Base-by-base conservation (phyloP, 306 rosid genomes). In the Cyamopsis tetragonoloba region DNA sequence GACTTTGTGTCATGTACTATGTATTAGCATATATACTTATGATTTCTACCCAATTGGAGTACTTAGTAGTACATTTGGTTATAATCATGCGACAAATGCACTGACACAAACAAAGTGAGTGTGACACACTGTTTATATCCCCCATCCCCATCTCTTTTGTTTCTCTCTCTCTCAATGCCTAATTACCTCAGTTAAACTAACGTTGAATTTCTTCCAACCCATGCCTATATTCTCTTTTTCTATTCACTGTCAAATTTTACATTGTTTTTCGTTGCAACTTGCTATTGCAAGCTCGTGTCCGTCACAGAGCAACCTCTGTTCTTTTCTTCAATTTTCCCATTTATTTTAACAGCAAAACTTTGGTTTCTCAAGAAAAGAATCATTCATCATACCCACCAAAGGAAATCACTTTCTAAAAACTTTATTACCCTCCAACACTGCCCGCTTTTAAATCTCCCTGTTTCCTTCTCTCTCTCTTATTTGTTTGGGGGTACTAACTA, bases 281-380 rank as follows among this genome's bases (percentile, higher is more conserved):
- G 71, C 13, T n/a, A 41, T 39, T 30, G 66, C 43, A 37, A 49
- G 22, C 67, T 49, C 53, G 70, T 54, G 66, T 48, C 66, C 3
- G 65, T 60, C 39, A 43, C 75, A 64, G 67, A 67, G 14, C 28
- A 10, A 34, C 53, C 23, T 23, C 7, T 19, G 15, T n/a, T 34
- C 12, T 34, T 47, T 20, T 27, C 8, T 42, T 4, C n/a, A n/a
- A n/a, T n/a, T 12, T 24, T 7, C 27, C 8, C 17, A 0, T n/a
- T 22, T 19, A 0, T 55, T 72, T 50, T 71, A 46, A 64, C 57
- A 42, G 70, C 68, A 34, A 58, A 56, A 41, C 61, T 26, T 72
- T 41, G 19, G 81, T 75, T 62, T 76, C 28, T 71, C 79, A 82
- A 77, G 87, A 48, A 84, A 84, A 77, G 81, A 77, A 84, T 82